Conservation (phyloP, 192 early-diverging fungal species). For the Mortierella hygrophila region DNA sequence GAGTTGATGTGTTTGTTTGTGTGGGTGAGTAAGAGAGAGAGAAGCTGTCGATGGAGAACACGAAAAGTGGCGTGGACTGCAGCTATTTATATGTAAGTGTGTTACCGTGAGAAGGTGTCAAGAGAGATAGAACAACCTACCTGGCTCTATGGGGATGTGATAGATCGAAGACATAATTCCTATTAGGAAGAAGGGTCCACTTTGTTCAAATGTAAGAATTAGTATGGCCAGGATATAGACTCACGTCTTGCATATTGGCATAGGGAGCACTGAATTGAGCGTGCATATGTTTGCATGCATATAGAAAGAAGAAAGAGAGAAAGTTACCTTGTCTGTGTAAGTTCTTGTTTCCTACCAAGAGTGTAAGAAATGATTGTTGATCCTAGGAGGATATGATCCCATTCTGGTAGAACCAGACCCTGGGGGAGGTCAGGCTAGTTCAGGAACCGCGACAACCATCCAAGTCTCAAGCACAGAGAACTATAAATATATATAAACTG, state of each 20-base stretch:
- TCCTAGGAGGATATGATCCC: background rate
- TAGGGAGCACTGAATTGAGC: background rate
- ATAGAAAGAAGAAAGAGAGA: background rate
- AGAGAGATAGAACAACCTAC: background rate
- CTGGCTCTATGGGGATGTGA: background rate
- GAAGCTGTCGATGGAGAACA: background rate
- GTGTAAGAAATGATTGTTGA: background rate
- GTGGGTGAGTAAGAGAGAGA: background rate
- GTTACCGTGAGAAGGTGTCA: background rate
- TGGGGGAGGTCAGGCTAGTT: background rate
- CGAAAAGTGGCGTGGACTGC: background rate
- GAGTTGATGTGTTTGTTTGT: background rate
- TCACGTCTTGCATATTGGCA: background rate
- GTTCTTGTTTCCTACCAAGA: background rate
- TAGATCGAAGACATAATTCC: background rate
- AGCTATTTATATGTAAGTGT: background rate
- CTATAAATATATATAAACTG: too few species aligned
- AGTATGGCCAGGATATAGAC: background rate
- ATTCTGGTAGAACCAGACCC: background rate
- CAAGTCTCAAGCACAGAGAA: background rate
- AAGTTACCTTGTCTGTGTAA: background rate
- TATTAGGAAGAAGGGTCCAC: background rate
- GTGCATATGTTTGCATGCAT: background rate
- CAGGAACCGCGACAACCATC: background rate
- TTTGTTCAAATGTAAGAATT: background rate